Conservation (phyloP, 1,139 yeast species). For the Blastobotrys arbuscula region DNA sequence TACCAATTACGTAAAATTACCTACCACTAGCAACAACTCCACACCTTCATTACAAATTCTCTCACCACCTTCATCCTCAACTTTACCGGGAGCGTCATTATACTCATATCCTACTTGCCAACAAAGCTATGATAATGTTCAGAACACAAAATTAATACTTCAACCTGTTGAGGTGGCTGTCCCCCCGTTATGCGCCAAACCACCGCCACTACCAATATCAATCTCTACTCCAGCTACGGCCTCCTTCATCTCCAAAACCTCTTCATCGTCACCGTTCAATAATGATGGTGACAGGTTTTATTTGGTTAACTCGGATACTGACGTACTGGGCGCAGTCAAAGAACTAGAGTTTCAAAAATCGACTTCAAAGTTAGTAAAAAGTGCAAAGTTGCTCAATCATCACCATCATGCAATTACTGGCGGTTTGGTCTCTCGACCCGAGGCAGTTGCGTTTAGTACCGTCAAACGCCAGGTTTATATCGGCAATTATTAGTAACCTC, state of each 20-base stretch:
- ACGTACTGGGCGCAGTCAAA: background rate
- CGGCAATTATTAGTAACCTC: too few species aligned
- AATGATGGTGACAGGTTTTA: background rate
- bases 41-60: too few species aligned
- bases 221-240: background rate
- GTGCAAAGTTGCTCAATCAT: background rate
- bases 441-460: background rate
- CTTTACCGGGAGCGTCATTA: too few species aligned
- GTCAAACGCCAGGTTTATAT: background rate
- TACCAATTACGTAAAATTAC: too few species aligned
- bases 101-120: too few species aligned
- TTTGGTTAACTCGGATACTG: background rate
- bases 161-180: too few species aligned
- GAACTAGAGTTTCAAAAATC: background rate
- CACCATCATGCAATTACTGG: background rate
- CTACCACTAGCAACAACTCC: too few species aligned
- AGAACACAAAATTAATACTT: too few species aligned
- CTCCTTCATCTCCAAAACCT: background rate
- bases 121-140: too few species aligned
- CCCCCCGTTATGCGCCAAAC: too few species aligned
- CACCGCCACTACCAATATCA: conserved; percentile 1
- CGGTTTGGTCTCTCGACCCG: background rate
- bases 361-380: background rate
- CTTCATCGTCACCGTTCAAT: background rate
- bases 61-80: too few species aligned